These are phyloP conservation scores for Saprolegnia parasitica DNA, from an alignment of 352 stramenopile genomes.

Conservation along the genomic window DNA sequence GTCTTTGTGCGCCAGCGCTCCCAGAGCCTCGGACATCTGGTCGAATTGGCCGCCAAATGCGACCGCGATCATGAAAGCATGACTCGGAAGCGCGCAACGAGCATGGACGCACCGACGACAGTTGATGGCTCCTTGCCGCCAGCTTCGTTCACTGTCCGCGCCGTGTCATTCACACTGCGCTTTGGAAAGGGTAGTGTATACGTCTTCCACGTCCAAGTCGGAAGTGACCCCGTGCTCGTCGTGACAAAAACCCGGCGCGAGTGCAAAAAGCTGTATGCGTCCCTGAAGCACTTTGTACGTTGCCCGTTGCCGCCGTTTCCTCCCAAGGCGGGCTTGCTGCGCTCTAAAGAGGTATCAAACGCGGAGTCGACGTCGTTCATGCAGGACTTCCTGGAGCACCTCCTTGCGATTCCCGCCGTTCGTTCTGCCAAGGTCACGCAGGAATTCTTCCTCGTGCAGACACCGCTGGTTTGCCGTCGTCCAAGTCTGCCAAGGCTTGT, in stretches of 20 bases:
- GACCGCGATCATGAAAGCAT: background rate
- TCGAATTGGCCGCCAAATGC: background rate
- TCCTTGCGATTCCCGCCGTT: conserved; percentile 6
- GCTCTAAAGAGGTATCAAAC: background rate
- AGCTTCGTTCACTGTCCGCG: background rate
- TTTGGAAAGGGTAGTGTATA: conserved; percentile 13
- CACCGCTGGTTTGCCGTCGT: background rate
- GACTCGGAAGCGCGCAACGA: background rate
- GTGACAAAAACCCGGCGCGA: background rate
- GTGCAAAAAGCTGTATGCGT: conserved; percentile 18
- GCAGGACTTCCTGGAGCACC: conserved; percentile 19
- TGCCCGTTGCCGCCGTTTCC: conserved; percentile 10
- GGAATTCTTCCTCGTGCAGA: conserved; percentile 4
- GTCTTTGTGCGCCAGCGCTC: background rate
- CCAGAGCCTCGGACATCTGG: background rate
- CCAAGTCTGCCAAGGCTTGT: too few species aligned
- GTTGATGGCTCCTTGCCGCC: too few species aligned
- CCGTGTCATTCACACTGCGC: background rate
- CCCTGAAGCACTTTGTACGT: background rate
- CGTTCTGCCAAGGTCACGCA: background rate
- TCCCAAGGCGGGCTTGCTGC: conserved; percentile 9
- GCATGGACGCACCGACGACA: background rate
- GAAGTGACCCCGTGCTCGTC: background rate
- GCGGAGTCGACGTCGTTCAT: conserved; percentile 21
- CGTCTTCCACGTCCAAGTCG: conserved; percentile 7